Conservation (phyloP, 2,329 filamentous ascomycete genomes). For the Botryotinia calthae region DNA sequence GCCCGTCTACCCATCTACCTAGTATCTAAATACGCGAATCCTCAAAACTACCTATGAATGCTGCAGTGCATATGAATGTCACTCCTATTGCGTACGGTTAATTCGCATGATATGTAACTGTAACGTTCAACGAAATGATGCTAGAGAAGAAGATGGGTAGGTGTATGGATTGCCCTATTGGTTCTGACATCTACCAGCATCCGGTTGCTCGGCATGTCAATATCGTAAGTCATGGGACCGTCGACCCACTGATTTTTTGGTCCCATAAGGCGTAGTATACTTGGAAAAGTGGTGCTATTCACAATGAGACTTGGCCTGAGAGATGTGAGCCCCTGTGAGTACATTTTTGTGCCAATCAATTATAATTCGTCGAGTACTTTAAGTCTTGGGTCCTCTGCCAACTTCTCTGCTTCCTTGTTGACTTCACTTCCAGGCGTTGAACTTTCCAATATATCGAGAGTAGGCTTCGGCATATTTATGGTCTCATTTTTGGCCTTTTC, state of each 20-base stretch:
- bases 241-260: conserved; percentile 4
- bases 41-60: background rate
- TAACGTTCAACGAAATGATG: background rate
- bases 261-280: conserved; percentile 3
- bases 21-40: background rate
- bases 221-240: background rate
- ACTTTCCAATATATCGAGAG: conserved; percentile 25
- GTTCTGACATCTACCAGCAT: background rate
- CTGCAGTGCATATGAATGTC: background rate
- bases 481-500: conserved; percentile 28
- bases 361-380: conserved; percentile 39
- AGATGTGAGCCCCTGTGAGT: conserved; percentile 3
- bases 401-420: conserved; percentile 22
- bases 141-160: background rate
- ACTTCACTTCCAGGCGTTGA: conserved; percentile 9
- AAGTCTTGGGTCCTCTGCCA: conserved; percentile 35
- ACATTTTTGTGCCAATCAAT: conserved; percentile 15
- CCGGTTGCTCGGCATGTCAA: conserved; percentile 5
- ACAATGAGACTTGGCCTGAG: background rate
- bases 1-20: background rate
- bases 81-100: no score
- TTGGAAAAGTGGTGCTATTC: conserved; percentile 4
- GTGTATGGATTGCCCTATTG: background rate
- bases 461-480: conserved; percentile 21
- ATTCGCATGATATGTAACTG: background rate